A percentile compares a stretch with the other conserved stretches of the same genome.
These are phyloP conservation scores for Cadophora sp. DNA, from an alignment of 2,329 filamentous ascomycete genomes.

Conservation along the genomic window DNA sequence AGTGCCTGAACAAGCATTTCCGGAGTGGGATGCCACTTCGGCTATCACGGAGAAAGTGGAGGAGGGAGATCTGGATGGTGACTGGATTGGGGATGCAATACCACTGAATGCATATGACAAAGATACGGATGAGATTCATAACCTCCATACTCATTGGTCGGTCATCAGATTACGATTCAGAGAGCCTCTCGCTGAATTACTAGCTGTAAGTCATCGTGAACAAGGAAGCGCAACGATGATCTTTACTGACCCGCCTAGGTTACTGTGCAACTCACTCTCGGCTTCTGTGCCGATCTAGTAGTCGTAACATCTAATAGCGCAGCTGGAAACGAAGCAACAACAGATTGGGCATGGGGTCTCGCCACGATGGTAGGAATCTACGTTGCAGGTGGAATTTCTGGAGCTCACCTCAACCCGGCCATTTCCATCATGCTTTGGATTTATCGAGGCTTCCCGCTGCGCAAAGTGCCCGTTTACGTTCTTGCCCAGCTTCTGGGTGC, in stretches of 20 bases:
- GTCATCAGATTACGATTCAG: conserved; percentile 53
- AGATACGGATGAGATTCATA: conserved; percentile 38
- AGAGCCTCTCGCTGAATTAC: conserved; percentile 59
- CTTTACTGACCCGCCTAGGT: neutral
- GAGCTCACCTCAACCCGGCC: conserved; percentile 53
- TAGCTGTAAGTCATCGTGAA: conserved; percentile 48
- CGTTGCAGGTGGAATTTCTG: conserved; percentile 54
- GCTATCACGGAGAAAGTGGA: conserved; percentile 31
- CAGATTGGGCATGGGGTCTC: conserved; percentile 58
- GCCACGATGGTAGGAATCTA: conserved; percentile 59
- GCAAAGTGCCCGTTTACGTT: conserved; percentile 57
- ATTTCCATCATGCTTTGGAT: conserved; percentile 53
- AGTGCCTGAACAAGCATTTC: conserved; percentile 12
- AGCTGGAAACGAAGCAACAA: conserved; percentile 51
- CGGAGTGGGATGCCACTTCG: conserved; percentile 32
- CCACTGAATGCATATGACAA: conserved; percentile 35
- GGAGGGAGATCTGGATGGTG: conserved; percentile 25
- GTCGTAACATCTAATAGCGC: conserved; percentile 41
- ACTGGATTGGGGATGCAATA: conserved; percentile 33
- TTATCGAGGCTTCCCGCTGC: conserved; percentile 59
- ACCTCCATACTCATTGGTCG: conserved; percentile 49
- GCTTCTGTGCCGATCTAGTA: conserved; percentile 56
- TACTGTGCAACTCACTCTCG: conserved; percentile 33
- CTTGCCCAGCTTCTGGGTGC: conserved; percentile 59
- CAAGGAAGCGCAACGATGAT: neutral